Evolutionary conservation across 83 land plant genomes (phyloP), one percentile per base, ranked within the genome.

Genomic region (Larix sibirica): DNA sequence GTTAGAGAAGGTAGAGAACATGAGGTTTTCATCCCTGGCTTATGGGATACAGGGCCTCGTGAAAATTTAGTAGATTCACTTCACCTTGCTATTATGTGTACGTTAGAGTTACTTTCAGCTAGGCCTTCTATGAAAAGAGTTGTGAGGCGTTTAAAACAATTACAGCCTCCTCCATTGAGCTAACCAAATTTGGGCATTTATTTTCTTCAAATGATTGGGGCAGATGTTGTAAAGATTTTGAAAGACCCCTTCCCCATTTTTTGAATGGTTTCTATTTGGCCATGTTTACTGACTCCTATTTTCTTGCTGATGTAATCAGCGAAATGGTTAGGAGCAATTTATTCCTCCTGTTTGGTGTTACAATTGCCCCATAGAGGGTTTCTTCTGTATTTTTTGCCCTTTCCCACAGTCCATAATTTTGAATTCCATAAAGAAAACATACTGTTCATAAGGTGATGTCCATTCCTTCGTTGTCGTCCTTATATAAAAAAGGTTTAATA

Each of bases 71-170:
- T 90, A 1, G 91, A 85, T 59, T 70, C 84, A 2, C 65, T 92
- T 13, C 90, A 90, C 61, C 74, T 92, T 79, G 91, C 88, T 60
- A 84, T 90, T 16, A 88, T 80, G 44, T 92, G 95, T 62, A 89
- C 93, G 13, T 88, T 89, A 65, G 95, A 90, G 2, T 82, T 89
- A 66, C 90, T 92, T 7, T 88, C 91, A 20, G 81, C 80, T 16
- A 83, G 91, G 70, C 95, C 95, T 38, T 85, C 91, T 4, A 93
- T 93, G 95, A 90, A 76, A 80, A 86, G 87, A 64, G 95, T 93
- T 74, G 93, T 89, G 44, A 81, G 84, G 62, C 81, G 89, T 77
- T 83, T 92, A 28, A 92, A 90, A 83, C 91, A 90, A 77, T 83
- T 92, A 10, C 89, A 90, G 71, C 94, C 92, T 0, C 90, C 91